phyloP scores from a whole-genome alignment of 345 rosid species.

The Eucalyptus globulus region DNA sequence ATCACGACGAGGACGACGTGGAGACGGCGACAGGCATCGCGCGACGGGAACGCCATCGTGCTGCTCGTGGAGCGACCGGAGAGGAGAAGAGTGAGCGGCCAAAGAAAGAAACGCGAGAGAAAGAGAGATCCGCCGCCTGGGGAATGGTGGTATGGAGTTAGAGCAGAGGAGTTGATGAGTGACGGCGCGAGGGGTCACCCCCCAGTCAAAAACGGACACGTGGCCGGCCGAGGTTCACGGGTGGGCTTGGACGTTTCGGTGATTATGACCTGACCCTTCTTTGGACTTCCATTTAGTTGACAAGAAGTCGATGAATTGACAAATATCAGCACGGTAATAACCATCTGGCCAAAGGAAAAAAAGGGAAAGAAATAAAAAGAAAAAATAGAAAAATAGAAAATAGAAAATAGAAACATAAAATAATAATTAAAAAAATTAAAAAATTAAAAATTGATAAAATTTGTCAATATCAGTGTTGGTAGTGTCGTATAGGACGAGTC shows the following conservation, averaged over 20 bases:
- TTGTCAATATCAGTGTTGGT: accelerated
- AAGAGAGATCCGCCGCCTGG: neutral
- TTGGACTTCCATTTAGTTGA: too few relatives aligned
- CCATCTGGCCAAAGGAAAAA: too few relatives aligned
- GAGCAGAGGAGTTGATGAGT: neutral
- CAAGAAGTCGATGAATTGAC: neutral
- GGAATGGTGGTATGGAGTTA: neutral
- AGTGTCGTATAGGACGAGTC: accelerated
- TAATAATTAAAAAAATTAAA: too few relatives aligned
- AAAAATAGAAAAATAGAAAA: too few relatives aligned
- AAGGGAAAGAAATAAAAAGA: too few relatives aligned
- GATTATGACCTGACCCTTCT: neutral
- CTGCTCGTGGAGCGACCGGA: neutral
- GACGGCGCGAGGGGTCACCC: neutral
- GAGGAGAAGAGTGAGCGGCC: neutral
- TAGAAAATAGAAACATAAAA: too few relatives aligned
- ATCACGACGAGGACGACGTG: neutral
- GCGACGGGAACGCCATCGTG: neutral
- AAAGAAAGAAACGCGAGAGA: neutral
- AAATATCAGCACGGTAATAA: neutral
- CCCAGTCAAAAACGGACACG: neutral
- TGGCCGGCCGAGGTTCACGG: neutral
- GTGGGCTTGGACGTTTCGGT: neutral
- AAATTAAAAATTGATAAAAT: too few relatives aligned
- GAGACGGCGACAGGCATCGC: neutral